phyloP scores from a whole-genome alignment of 2,329 filamentous ascomycete genomes.

The Penicillium griseofulvum region DNA sequence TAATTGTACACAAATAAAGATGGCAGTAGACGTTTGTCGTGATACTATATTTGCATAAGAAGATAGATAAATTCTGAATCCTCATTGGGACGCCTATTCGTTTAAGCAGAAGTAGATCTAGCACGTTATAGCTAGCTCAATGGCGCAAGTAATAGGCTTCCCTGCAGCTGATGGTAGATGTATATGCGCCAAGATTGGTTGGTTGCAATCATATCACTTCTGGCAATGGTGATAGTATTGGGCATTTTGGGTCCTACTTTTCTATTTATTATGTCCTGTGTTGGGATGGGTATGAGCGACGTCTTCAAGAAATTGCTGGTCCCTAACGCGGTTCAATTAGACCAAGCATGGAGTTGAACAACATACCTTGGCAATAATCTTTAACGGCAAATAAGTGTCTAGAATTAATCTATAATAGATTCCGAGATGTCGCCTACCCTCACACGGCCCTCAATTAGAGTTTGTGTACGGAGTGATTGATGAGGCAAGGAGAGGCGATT shows the following conservation, averaged over 20 bases:
- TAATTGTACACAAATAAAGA: not conserved
- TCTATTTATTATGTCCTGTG: not conserved
- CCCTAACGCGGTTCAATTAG: too few relatives aligned
- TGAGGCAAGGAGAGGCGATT: not conserved
- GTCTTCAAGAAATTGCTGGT: not conserved
- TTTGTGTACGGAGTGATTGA: not conserved
- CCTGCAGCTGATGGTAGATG: not conserved
- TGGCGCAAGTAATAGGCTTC: not conserved
- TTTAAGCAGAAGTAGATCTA: not conserved
- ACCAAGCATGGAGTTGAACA: not conserved
- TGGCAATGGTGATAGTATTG: not conserved
- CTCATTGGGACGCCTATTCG: too few relatives aligned
- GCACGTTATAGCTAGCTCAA: not conserved
- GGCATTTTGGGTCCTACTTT: not conserved
- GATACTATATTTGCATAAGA: not conserved
- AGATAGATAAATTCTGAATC: not conserved
- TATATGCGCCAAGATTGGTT: not conserved
- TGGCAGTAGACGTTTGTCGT: not conserved
- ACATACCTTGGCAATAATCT: too few relatives aligned
- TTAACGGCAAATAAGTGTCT: too few relatives aligned
- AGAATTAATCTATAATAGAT: not conserved
- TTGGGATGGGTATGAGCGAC: not conserved
- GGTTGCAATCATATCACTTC: not conserved
- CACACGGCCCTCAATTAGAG: not conserved
- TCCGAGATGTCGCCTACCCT: not conserved